These are phyloP conservation scores for Cyclanthera cordifolia DNA, from an alignment of 306 rosid species.

Conservation along the genomic window DNA sequence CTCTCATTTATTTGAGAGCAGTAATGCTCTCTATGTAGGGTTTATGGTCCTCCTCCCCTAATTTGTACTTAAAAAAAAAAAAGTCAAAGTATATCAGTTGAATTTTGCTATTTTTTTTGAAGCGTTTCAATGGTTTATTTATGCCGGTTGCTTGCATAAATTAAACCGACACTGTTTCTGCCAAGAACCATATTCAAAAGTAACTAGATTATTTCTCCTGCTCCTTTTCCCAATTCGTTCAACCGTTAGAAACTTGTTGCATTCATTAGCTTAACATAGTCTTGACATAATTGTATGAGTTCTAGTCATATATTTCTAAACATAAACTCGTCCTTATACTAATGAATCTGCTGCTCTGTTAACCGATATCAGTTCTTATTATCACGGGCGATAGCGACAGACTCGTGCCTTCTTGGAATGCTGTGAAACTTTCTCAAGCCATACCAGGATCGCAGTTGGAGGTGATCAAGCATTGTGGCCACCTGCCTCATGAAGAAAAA, in stretches of 20 bases:
- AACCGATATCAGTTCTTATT: constrained; percentile 47
- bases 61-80: no score
- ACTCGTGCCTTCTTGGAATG: constrained; percentile 78
- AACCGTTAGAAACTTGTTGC: neutral
- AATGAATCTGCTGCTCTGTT: constrained; percentile 14
- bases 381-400: constrained; percentile 77
- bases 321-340: neutral
- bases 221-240: neutral
- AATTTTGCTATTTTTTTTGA: no score
- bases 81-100: no score
- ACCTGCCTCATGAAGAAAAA: constrained; percentile 88
- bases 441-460: constrained; percentile 66
- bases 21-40: no score
- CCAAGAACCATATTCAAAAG: neutral
- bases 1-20: no score
- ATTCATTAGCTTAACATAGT: neutral
- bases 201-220: neutral
- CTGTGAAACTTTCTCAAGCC: constrained; percentile 63
- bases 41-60: no score
- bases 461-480: constrained; percentile 74
- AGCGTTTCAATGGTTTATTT: no score
- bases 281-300: neutral
- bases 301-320: neutral
- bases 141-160: neutral
- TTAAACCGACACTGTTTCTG: neutral